These are phyloP conservation scores for Pseudocercospora fijiensis DNA, from an alignment of 2,329 filamentous ascomycete species.

Conservation along the genomic window DNA sequence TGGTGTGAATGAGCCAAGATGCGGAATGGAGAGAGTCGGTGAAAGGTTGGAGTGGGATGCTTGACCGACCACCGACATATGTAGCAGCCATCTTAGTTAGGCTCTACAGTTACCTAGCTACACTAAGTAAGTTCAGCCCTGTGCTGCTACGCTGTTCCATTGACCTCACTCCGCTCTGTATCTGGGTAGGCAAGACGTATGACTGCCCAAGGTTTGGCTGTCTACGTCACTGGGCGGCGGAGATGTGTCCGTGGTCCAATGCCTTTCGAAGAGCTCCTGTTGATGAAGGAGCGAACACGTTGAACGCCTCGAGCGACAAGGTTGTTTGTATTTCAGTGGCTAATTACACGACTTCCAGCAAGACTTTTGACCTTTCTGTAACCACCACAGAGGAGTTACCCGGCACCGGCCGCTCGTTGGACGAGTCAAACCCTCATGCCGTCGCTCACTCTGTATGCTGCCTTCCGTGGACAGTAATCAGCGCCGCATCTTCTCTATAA, in stretches of 20 bases:
- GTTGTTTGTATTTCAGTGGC: too few relatives aligned
- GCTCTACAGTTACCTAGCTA: not conserved
- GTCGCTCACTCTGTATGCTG: too few relatives aligned
- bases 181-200: not conserved
- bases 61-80: not conserved
- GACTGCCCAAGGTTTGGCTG: not conserved
- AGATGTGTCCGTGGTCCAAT: not conserved
- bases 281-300: too few relatives aligned
- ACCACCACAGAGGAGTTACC: too few relatives aligned
- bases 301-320: too few relatives aligned
- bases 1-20: not conserved
- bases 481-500: too few relatives aligned
- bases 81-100: not conserved
- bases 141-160: conserved; percentile 3
- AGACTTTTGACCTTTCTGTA: too few relatives aligned
- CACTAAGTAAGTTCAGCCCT: not conserved
- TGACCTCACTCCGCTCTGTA: conserved; percentile 5
- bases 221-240: conserved; percentile 7
- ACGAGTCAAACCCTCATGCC: too few relatives aligned
- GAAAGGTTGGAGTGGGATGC: not conserved
- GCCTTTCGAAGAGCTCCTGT: not conserved
- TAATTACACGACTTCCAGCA: too few relatives aligned
- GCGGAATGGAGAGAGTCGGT: not conserved
- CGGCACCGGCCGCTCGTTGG: too few relatives aligned
- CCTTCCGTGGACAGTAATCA: too few relatives aligned